Evolutionary conservation across 306 rosid species (phyloP).

Genomic region (Glycyrrhiza uralensis): DNA sequence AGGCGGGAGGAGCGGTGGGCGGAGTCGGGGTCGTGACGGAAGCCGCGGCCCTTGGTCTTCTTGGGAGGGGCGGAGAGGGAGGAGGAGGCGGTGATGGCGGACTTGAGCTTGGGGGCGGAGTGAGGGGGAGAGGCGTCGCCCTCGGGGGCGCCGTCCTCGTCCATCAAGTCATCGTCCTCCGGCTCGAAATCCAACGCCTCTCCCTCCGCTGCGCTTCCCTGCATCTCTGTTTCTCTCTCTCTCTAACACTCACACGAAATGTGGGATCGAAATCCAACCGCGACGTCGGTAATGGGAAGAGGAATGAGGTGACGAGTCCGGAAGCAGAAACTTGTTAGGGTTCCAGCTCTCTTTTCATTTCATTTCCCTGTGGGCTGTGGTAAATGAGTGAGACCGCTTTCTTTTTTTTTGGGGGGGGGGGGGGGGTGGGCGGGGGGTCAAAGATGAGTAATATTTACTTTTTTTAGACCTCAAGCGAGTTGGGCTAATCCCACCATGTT

Average conservation of each 20-base stretch:
- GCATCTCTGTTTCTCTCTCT: conserved; percentile 20
- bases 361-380: no score
- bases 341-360: no score
- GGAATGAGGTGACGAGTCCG: no score
- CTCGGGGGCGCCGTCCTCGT: conserved; percentile 84
- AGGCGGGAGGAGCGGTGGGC: conserved; percentile 69
- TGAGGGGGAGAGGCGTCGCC: conserved; percentile 83
- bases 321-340: no score
- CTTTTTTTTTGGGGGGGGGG: no score
- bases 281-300: no score
- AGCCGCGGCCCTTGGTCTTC: conserved; percentile 95
- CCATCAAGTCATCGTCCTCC: conserved; percentile 98
- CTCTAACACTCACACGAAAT: not conserved
- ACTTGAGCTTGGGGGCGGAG: conserved; percentile 92
- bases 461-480: no score
- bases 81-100: conserved; percentile 77
- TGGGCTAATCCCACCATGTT: no score
- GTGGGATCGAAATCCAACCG: no score
- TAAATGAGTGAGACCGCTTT: no score
- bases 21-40: conserved; percentile 73
- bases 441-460: no score
- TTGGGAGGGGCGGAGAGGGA: conserved; percentile 53
- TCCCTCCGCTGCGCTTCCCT: conserved; percentile 81
- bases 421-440: no score
- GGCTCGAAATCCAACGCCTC: conserved; percentile 98